Base-by-base conservation (phyloP, 1,284 basidiomycete genomes). In the Rhodofomes roseus region DNA sequence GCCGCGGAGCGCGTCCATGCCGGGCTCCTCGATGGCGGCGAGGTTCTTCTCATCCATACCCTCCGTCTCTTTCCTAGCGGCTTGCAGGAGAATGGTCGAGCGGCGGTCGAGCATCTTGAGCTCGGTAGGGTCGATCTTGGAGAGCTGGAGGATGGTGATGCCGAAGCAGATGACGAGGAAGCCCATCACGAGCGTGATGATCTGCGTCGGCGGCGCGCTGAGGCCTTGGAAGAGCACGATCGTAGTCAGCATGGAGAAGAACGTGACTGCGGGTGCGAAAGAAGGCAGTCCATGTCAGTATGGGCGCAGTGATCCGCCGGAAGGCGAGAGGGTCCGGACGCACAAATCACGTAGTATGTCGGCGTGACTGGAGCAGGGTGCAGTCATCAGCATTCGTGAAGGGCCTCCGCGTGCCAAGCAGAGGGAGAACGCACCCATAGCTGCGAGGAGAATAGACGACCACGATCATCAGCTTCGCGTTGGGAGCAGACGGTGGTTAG, bases 121-220 rank as follows among this genome's bases (percentile, higher is more conserved):
- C 58, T 87, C 77, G 29, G 77, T 79, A 3, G 93, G 93, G 70
- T 95, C 93, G 64, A 95, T 83, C 75, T 98, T 98, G 74, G 94
- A 96, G 82, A 99, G 89, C 75, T 99, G 96, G 9, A 99, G 86
- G 62, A 99, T 87, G 20, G 91, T 93, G 72, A 98, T 98, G 23
- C 96, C 95, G 18, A 93, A 77, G 68, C 86, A 95, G 62, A 95
- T 95, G 63, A 90, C 86, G 65, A 94, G 76, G 80, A 98, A 98
- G 20, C 89, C 96, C 76, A 92, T 81, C 31, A 98, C 92, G 65
- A 98, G 85, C 4, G 96, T 98, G 61, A 98, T 81, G 58, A 98
- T 94, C 64, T 92, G 83, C 3, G 78, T 71, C 0, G 81, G 85
- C 1, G 86, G 81, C 0, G 96, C 91, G 57, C 90, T 81, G 62